phyloP scores from a whole-genome alignment of 1,139 yeast genomes.

The Pichia sorboxylosa region DNA sequence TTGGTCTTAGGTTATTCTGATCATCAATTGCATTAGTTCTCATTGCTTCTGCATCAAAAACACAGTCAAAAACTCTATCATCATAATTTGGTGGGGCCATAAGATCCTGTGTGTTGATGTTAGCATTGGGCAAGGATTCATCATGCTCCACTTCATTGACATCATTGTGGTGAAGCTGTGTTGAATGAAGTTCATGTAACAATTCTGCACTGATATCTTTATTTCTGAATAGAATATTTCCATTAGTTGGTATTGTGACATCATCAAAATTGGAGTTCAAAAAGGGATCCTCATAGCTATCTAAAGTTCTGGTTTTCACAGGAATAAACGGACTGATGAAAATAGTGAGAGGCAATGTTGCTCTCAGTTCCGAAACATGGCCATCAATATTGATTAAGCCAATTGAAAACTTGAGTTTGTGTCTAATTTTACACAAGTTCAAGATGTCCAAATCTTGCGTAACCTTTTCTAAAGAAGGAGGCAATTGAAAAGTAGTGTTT shows the following conservation, averaged over 20 bases:
- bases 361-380: constrained; percentile 55
- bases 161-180: constrained; percentile 4
- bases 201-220: constrained; percentile 8
- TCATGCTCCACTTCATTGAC: constrained; percentile 2
- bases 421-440: constrained; percentile 51
- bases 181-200: not conserved
- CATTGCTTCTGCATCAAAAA: constrained; percentile 45
- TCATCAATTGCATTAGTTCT: constrained; percentile 12
- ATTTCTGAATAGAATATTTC: constrained; percentile 17
- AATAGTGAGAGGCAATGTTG: constrained; percentile 51
- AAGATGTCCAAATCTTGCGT: constrained; percentile 75
- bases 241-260: constrained; percentile 19
- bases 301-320: constrained; percentile 38
- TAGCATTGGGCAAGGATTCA: constrained; percentile 7
- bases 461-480: constrained; percentile 59
- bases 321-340: constrained; percentile 78
- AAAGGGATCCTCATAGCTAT: constrained; percentile 19
- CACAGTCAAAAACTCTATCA: constrained; percentile 71
- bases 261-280: constrained; percentile 18
- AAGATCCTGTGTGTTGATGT: constrained; percentile 25
- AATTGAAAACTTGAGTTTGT: constrained; percentile 38
- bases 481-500: constrained; percentile 46
- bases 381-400: constrained; percentile 16
- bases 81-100: constrained; percentile 89
- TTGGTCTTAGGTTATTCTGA: not conserved